Conservation (phyloP, 306 rosid species). For the Acacia crassicarpa region DNA sequence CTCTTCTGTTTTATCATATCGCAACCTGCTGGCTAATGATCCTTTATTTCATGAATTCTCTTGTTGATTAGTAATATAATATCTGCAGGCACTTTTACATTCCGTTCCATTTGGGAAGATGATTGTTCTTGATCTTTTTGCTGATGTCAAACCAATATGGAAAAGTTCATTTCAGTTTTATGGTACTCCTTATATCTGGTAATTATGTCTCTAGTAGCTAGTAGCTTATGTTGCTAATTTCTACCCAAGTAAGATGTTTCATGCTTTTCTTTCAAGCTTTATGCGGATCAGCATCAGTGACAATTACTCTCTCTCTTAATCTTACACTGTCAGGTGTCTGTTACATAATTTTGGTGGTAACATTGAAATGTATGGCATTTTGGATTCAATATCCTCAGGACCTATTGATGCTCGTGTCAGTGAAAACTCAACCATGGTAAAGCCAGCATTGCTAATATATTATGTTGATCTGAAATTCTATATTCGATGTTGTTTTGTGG, state of each 20-base stretch:
- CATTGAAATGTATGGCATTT: conserved; percentile 91
- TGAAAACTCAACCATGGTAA: conserved; percentile 89
- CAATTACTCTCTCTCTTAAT: conserved; percentile 15
- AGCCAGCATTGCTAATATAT: conserved; percentile 16
- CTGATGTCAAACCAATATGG: conserved; percentile 96
- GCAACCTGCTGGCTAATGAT: neutral
- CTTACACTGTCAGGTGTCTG: conserved; percentile 68
- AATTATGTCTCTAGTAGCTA: conserved; percentile 32
- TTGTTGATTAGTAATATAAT: conserved; percentile 13
- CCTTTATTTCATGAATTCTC: neutral
- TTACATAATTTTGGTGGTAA: conserved; percentile 97
- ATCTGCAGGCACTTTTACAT: conserved; percentile 86
- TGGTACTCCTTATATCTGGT: conserved; percentile 95
- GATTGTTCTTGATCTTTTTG: conserved; percentile 97
- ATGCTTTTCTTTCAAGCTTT: neutral
- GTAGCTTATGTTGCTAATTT: conserved; percentile 12
- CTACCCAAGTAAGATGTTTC: conserved; percentile 5
- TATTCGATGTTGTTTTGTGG: neutral
- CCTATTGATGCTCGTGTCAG: conserved; percentile 87
- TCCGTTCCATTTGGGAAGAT: conserved; percentile 90
- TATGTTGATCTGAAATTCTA: neutral
- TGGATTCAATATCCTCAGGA: conserved; percentile 78
- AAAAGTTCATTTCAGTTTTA: conserved; percentile 81
- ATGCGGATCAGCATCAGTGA: neutral
- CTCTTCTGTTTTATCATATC: neutral